These are phyloP conservation scores for Arthrinium puccinioides DNA, from an alignment of 2,329 filamentous ascomycete species.

Conservation along the genomic window DNA sequence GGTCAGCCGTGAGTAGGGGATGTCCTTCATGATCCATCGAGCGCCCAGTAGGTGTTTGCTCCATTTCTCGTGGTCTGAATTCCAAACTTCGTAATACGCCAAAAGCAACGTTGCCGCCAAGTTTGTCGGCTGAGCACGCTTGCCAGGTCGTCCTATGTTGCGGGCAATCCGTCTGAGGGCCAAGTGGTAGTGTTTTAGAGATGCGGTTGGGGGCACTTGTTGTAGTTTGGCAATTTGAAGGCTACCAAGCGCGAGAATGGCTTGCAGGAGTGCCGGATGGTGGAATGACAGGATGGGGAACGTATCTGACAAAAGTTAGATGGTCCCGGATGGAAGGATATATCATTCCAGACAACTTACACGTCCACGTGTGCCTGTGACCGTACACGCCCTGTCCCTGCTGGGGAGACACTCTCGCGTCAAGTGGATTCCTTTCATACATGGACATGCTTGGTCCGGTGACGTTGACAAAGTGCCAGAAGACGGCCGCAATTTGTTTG, in stretches of 20 bases:
- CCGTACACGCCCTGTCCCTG: conserved; percentile 51
- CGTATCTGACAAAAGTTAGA: conserved; percentile 56
- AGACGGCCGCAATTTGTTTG: conserved; percentile 71
- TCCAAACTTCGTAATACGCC: conserved; percentile 90
- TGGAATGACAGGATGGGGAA: conserved; percentile 78
- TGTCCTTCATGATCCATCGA: conserved; percentile 72
- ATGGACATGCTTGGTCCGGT: conserved; percentile 81
- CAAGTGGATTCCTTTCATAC: conserved; percentile 75
- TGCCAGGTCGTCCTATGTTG: conserved; percentile 61
- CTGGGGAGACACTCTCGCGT: conserved; percentile 57
- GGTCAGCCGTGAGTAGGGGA: conserved; percentile 69
- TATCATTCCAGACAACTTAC: conserved; percentile 10
- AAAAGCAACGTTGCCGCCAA: conserved; percentile 83
- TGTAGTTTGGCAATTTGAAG: conserved; percentile 84
- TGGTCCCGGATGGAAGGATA: too few species aligned
- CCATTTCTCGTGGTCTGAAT: conserved; percentile 92
- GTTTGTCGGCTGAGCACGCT: conserved; percentile 69
- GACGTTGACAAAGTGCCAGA: conserved; percentile 86
- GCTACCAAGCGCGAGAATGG: conserved; percentile 80
- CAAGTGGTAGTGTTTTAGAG: conserved; percentile 86
- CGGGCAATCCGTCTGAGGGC: conserved; percentile 71
- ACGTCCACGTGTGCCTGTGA: conserved; percentile 58
- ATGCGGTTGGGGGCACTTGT: conserved; percentile 65
- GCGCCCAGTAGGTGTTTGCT: conserved; percentile 85
- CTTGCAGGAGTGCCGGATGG: conserved; percentile 81